Evolutionary conservation across 2,329 filamentous ascomycete genomes (phyloP).

Genomic region (Aspergillus versicolor): DNA sequence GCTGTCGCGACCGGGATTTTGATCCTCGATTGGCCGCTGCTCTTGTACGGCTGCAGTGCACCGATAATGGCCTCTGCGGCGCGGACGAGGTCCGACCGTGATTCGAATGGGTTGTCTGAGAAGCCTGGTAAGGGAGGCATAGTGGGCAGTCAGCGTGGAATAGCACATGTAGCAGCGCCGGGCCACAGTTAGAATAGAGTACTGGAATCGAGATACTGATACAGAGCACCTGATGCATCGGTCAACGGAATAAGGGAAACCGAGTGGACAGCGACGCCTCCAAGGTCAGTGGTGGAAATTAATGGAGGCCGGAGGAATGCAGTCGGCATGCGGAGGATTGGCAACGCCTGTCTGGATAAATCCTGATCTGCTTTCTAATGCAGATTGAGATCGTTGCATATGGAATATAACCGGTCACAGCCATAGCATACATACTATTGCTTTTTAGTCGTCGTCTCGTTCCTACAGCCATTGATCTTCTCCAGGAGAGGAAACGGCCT

Average conservation of each 20-base stretch:
- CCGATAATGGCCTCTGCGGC: slow-evolving; percentile 36
- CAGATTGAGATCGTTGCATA: neutral
- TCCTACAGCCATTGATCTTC: too few species aligned
- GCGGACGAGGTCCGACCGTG: slow-evolving; percentile 35
- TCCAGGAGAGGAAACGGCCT: too few species aligned
- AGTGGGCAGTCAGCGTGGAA: neutral
- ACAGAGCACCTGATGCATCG: neutral
- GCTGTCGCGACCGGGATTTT: slow-evolving; percentile 39
- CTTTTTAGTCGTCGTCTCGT: neutral
- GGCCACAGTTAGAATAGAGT: too few species aligned
- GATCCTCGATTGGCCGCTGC: slow-evolving; percentile 36
- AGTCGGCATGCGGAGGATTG: neutral
- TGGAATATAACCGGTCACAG: neutral
- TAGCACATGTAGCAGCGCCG: too few species aligned
- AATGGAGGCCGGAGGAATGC: neutral
- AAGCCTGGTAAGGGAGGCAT: slow-evolving; percentile 35
- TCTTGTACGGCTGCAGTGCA: slow-evolving; percentile 30
- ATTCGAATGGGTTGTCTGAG: slow-evolving; percentile 42
- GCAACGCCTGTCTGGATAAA: neutral
- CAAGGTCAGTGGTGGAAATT: neutral
- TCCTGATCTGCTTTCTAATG: neutral
- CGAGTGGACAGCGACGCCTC: neutral
- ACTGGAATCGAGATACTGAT: too few species aligned
- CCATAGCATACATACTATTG: neutral
- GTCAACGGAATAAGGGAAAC: neutral